phyloP scores from a whole-genome alignment of 257 asterid species.

The Nemophila menziesii region DNA sequence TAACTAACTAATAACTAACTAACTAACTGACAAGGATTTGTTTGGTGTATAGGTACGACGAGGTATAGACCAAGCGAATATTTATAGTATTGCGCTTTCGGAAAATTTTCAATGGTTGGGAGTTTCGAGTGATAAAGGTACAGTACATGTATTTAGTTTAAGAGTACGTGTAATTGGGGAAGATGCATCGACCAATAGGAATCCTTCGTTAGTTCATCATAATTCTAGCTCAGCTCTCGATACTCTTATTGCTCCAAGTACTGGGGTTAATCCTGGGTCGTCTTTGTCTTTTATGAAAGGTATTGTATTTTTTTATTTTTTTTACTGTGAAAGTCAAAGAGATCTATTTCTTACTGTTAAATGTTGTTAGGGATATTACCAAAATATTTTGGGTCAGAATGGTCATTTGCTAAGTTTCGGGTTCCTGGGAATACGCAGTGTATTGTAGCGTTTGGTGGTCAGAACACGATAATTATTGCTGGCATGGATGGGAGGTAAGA shows the following conservation, averaged over 20 bases:
- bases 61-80: constrained; percentile 81
- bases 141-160: constrained; percentile 82
- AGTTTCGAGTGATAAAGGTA: constrained; percentile 90
- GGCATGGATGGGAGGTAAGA: constrained; percentile 86
- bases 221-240: constrained; percentile 56
- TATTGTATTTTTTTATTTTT: constrained; percentile 8
- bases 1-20: too few relatives aligned
- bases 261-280: constrained; percentile 74
- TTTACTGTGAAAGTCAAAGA: background rate
- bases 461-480: constrained; percentile 42
- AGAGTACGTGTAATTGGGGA: constrained; percentile 69
- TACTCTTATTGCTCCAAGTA: constrained; percentile 53
- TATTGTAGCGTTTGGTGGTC: constrained; percentile 71
- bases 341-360: constrained; percentile 7
- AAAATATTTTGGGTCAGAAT: constrained; percentile 88
- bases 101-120: constrained; percentile 89
- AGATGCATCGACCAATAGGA: constrained; percentile 43
- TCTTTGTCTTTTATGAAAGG: constrained; percentile 90
- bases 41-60: constrained; percentile 72
- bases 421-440: constrained; percentile 57
- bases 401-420: constrained; percentile 94
- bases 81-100: constrained; percentile 67
- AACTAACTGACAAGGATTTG: constrained; percentile 9
- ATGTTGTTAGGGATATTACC: constrained; percentile 64
- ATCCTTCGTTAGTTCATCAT: too few relatives aligned